A percentile compares a stretch with the other conserved stretches of the same genome.
phyloP scores from a whole-genome alignment of 1,139 yeast genomes.

The Kurtzmaniella quercitrusa region DNA sequence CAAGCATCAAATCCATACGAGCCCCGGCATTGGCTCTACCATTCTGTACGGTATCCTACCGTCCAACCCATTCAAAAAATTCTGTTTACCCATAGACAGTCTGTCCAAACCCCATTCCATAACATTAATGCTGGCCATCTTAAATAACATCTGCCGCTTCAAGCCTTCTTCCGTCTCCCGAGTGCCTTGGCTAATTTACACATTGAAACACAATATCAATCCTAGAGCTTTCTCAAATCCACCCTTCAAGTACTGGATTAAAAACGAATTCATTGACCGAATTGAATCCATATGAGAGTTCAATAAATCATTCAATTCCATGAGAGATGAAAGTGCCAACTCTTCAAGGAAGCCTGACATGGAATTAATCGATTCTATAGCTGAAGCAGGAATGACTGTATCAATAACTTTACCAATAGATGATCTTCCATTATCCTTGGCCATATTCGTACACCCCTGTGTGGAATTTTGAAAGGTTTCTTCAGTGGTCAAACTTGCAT shows the following conservation, averaged over 20 bases:
- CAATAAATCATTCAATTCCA: slow-evolving; percentile 8
- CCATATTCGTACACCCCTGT: neutral
- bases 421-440: neutral
- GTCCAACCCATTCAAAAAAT: neutral
- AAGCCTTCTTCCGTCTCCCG: neutral
- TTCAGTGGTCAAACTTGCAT: neutral
- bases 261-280: slow-evolving; percentile 15
- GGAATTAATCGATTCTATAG: neutral
- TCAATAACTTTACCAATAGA: neutral
- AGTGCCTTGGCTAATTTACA: neutral
- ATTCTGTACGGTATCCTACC: neutral
- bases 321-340: slow-evolving; percentile 7
- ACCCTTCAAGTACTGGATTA: slow-evolving; percentile 19
- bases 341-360: slow-evolving; percentile 2
- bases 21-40: neutral
- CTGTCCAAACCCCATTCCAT: no score
- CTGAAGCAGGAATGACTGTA: neutral
- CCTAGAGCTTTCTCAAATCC: slow-evolving; percentile 25
- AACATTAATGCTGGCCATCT: neutral
- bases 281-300: slow-evolving; percentile 9
- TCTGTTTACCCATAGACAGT: no score
- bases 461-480: neutral
- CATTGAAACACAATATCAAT: slow-evolving; percentile 7
- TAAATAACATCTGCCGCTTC: neutral
- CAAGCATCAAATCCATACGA: neutral